Evolutionary conservation across 192 early-diverging fungal genomes (phyloP).

Genomic region (Spizellomyces sp.): DNA sequence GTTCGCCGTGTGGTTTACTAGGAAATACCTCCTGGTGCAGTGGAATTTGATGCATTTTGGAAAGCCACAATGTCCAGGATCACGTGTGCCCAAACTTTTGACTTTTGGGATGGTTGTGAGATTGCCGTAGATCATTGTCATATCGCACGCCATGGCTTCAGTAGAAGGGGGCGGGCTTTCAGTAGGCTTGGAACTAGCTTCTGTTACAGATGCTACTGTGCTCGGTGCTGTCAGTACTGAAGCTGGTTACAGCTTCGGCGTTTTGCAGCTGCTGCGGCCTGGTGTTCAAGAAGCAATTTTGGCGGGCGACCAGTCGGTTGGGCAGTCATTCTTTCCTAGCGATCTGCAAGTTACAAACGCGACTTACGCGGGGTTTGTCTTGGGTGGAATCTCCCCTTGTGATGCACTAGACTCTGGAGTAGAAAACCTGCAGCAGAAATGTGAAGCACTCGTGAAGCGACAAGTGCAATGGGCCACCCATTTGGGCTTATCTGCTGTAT

Average conservation of each 20-base stretch:
- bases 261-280: constrained; percentile 19
- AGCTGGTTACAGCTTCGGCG: constrained; percentile 22
- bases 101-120: too few species aligned
- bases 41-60: too few species aligned
- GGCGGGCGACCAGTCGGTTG: not conserved
- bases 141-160: not conserved
- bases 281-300: constrained; percentile 7
- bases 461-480: constrained; percentile 72
- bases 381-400: constrained; percentile 33
- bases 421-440: constrained; percentile 1
- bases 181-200: constrained; percentile 20
- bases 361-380: constrained; percentile 15
- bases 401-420: constrained; percentile 25
- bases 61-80: too few species aligned
- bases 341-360: constrained; percentile 22
- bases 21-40: too few species aligned
- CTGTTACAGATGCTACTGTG: not conserved
- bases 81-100: too few species aligned
- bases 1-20: too few species aligned
- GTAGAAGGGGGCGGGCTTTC: not conserved
- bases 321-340: constrained; percentile 13
- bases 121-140: too few species aligned
- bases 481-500: constrained; percentile 62
- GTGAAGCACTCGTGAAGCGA: constrained; percentile 34
- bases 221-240: constrained; percentile 1